Conservation (phyloP, 345 rosid species). For the Citrus sp. region DNA sequence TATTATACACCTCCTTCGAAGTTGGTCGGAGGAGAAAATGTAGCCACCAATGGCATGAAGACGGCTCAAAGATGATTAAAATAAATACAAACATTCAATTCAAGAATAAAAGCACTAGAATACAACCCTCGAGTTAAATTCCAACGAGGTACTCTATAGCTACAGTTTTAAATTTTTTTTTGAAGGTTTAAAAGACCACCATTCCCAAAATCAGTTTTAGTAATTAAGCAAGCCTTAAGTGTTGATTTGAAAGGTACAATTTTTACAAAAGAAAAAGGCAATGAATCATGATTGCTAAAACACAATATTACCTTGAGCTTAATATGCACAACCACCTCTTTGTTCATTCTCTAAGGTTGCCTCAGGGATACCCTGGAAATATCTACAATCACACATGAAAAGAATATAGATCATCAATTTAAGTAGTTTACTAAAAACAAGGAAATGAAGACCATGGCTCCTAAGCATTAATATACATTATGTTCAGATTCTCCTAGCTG, state of each 20-base stretch:
- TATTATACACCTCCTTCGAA: too few species aligned
- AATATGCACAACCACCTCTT: slow-evolving; percentile 85
- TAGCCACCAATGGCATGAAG: not conserved
- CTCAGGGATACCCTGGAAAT: slow-evolving; percentile 82
- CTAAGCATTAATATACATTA: too few species aligned
- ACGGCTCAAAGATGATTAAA: not conserved
- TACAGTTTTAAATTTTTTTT: not conserved
- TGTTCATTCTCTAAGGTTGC: slow-evolving; percentile 65
- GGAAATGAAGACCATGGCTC: too few species aligned
- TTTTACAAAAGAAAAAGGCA: too few species aligned
- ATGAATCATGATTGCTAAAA: too few species aligned
- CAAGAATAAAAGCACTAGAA: not conserved
- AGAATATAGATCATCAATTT: too few species aligned
- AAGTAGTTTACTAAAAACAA: too few species aligned
- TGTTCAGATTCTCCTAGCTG: too few species aligned
- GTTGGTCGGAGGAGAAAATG: too few species aligned
- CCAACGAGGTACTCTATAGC: not conserved
- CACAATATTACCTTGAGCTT: slow-evolving; percentile 14
- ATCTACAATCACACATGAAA: slow-evolving; percentile 33
- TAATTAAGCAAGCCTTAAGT: too few species aligned
- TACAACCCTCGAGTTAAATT: not conserved
- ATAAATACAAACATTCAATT: not conserved
- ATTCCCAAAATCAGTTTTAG: not conserved
- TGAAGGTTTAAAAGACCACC: not conserved
- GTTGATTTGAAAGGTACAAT: too few species aligned